Conservation (phyloP, 2,329 filamentous ascomycete genomes). For the Pseudogymnoascus sp. region DNA sequence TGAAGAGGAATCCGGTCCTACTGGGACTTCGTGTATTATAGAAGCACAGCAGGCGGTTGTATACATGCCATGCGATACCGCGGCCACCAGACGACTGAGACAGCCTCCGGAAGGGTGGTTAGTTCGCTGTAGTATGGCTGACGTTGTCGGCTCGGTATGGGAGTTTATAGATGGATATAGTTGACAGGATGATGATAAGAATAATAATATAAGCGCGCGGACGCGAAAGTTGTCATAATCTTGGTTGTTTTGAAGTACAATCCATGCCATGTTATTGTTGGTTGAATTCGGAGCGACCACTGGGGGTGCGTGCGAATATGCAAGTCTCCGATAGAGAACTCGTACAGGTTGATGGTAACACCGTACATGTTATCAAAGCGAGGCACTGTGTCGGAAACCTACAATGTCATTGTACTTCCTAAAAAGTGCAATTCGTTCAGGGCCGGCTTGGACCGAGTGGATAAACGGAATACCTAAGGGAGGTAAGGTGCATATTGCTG, state of each 20-base stretch:
- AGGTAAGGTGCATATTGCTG: neutral
- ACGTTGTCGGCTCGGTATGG: neutral
- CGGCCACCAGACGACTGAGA: neutral
- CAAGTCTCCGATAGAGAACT: neutral
- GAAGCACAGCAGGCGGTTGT: neutral
- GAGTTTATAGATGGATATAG: neutral
- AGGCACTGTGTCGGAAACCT: neutral
- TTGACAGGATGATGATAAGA: neutral
- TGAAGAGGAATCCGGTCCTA: neutral
- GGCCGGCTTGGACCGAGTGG: neutral
- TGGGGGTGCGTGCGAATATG: neutral
- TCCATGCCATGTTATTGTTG: neutral
- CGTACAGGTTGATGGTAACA: neutral
- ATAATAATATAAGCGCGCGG: neutral
- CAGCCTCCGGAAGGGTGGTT: neutral
- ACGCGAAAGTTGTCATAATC: neutral
- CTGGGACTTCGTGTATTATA: neutral
- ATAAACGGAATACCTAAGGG: neutral
- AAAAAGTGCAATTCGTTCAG: neutral
- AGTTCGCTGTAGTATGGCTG: neutral
- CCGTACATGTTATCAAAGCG: neutral
- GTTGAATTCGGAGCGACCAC: neutral
- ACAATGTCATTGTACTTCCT: neutral
- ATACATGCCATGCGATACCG: neutral
- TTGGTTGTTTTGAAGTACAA: neutral